Conservation (phyloP, 2,329 filamentous ascomycete species). For the Apiospora kogelbergensis region DNA sequence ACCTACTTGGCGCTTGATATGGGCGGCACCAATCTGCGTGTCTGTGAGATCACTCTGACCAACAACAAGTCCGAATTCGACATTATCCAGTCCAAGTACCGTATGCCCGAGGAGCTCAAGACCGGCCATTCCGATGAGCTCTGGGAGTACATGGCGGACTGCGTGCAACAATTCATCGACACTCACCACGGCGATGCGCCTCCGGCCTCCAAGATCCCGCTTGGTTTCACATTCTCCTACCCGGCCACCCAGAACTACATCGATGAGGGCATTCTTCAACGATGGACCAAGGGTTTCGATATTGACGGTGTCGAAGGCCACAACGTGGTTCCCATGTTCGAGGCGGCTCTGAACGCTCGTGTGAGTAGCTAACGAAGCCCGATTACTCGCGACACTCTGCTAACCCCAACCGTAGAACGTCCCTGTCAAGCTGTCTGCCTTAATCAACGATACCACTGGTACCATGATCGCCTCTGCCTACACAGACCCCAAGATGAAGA, state of each 20-base stretch:
- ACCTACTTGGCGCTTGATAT: constrained; percentile 90
- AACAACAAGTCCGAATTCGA: constrained; percentile 88
- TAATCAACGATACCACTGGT: constrained; percentile 98
- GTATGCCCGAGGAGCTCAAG: constrained; percentile 91
- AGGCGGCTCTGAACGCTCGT: constrained; percentile 70
- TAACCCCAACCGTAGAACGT: constrained; percentile 60
- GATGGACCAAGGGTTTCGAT: constrained; percentile 98
- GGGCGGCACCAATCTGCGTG: constrained; percentile 93
- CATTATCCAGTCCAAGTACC: constrained; percentile 95
- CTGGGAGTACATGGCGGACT: constrained; percentile 94
- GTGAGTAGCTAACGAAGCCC: constrained; percentile 39
- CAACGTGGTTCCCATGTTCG: constrained; percentile 87
- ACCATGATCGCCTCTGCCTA: constrained; percentile 96
- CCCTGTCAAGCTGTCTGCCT: constrained; percentile 86
- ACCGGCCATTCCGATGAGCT: constrained; percentile 80
- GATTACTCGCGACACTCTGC: neutral
- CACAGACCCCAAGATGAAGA: constrained; percentile 89
- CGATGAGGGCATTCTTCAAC: constrained; percentile 86
- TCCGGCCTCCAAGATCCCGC: constrained; percentile 65
- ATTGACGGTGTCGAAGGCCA: constrained; percentile 88
- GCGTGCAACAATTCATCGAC: constrained; percentile 85
- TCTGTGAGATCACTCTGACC: constrained; percentile 88
- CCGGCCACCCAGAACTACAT: constrained; percentile 92
- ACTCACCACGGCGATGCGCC: constrained; percentile 68
- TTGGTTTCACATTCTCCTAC: constrained; percentile 97